Evolutionary conservation across 805 yeast genomes (phyloP).

Genomic region (Ogataea salicorniae): DNA sequence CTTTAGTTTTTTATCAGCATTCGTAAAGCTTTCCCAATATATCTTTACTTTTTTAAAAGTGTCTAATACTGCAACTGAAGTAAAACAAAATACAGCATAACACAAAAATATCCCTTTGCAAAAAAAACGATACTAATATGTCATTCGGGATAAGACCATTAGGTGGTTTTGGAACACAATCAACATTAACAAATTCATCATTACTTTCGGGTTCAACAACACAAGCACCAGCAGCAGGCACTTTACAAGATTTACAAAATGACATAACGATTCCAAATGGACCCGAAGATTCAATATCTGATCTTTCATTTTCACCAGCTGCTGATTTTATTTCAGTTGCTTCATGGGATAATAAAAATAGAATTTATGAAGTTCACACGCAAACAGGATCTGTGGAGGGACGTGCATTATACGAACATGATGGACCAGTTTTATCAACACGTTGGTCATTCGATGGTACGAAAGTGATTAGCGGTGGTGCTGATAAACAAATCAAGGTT

Average conservation of each 20-base stretch:
- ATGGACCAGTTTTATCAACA: constrained; percentile 77
- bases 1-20: no score
- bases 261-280: constrained; percentile 71
- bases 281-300: constrained; percentile 89
- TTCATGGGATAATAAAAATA: constrained; percentile 93
- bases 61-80: no score
- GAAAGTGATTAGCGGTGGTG: constrained; percentile 82
- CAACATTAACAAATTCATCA: constrained; percentile 4
- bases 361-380: constrained; percentile 80
- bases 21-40: no score
- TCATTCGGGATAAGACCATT: constrained; percentile 26
- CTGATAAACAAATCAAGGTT: constrained; percentile 80
- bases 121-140: constrained; percentile 8
- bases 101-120: no score
- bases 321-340: constrained; percentile 78
- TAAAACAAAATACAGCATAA: no score
- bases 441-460: constrained; percentile 87
- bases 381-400: constrained; percentile 78
- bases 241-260: constrained; percentile 57
- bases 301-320: constrained; percentile 78
- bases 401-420: constrained; percentile 83
- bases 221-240: constrained; percentile 36
- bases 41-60: no score
- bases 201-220: constrained; percentile 10
- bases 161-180: constrained; percentile 21